Base-by-base conservation (phyloP, 805 yeast genomes). In the Nakazawaea wyomingensis region DNA sequence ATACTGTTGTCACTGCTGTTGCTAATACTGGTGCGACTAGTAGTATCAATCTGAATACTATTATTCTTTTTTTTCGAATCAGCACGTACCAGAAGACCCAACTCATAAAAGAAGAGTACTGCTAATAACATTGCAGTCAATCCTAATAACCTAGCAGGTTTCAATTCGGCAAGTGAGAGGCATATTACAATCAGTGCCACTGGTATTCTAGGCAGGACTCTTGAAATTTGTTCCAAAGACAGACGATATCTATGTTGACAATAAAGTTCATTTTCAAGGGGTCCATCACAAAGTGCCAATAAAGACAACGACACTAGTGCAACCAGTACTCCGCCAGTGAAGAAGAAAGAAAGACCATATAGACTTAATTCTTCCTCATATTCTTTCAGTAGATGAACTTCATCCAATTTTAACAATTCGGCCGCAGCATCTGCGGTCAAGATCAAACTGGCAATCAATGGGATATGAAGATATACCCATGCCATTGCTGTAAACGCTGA, bases 351-450 rank as follows among this genome's bases (percentile, higher is more conserved):
- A 11, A 76, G 59, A 2, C 74, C 78, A 37, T 63, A 59, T 43
- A 63, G 49, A 34, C 52, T 55, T 3, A 57, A 51, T 40, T 62
- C 70, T 27, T 56, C 64, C 16, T 64, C 68, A 19, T 53, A 60
- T 4, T 34, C 42, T n/a, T 28, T 36, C 33, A 4, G n/a, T 32
- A 28, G n/a, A 11, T 20, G 31, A 11, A 43, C 51, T 11, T 51
- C 58, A 19, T 63, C 65, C 16, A 60, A 37, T 18, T 56, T 51
- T 10, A 68, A 59, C 41, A 78, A 52, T 19, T 75, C 78, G 1
- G 75, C 76, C 16, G 75, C 80, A 3, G 82, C 71, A 60, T 78
- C 83, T 1, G 83, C 85, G 22, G 78, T 72, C 26, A 78, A 61
- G 26, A 78, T 67, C 40, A 79, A 55, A 1, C 74, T 54, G 0